A percentile compares a stretch with the other conserved stretches of the same genome.
Conservation (phyloP, 2,329 filamentous ascomycete species). For the Aspergillus pseudoviridinutans region DNA sequence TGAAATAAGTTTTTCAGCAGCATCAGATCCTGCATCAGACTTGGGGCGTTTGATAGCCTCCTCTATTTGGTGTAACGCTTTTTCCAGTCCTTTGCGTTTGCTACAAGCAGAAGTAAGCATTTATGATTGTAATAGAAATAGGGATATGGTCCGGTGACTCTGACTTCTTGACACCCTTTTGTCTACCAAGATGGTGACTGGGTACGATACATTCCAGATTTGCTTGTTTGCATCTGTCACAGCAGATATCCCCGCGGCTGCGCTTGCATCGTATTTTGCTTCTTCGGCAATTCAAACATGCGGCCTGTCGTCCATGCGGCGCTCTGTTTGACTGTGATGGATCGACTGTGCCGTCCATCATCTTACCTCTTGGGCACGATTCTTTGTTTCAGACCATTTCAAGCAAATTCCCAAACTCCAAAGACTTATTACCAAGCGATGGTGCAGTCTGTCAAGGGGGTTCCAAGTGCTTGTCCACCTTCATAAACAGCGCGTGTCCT, state of each 20-base stretch:
- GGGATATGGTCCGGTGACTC: constrained; percentile 22
- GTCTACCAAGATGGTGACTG: constrained; percentile 68
- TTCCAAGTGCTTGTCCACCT: neutral
- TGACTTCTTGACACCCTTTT: constrained; percentile 74
- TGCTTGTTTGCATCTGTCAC: constrained; percentile 59
- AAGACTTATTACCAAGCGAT: neutral
- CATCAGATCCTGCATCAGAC: constrained; percentile 41
- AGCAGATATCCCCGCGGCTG: constrained; percentile 49
- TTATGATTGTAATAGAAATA: neutral
- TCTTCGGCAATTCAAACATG: constrained; percentile 61
- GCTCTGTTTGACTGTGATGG: constrained; percentile 5
- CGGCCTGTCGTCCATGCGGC: constrained; percentile 39
- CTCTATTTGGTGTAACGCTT: constrained; percentile 70
- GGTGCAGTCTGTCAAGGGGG: neutral
- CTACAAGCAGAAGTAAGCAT: constrained; percentile 38
- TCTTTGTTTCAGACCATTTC: neutral
- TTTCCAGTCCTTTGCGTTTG: constrained; percentile 70
- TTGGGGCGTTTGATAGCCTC: constrained; percentile 60
- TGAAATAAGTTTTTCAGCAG: constrained; percentile 39
- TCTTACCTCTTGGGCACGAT: neutral
- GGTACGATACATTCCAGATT: constrained; percentile 62
- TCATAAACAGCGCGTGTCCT: neutral
- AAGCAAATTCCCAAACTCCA: neutral
- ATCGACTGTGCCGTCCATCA: constrained; percentile 7
- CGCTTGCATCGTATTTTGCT: constrained; percentile 68